Evolutionary conservation across 768 basidiomycete species (phyloP).

Genomic region (Mycena chlorophos): DNA sequence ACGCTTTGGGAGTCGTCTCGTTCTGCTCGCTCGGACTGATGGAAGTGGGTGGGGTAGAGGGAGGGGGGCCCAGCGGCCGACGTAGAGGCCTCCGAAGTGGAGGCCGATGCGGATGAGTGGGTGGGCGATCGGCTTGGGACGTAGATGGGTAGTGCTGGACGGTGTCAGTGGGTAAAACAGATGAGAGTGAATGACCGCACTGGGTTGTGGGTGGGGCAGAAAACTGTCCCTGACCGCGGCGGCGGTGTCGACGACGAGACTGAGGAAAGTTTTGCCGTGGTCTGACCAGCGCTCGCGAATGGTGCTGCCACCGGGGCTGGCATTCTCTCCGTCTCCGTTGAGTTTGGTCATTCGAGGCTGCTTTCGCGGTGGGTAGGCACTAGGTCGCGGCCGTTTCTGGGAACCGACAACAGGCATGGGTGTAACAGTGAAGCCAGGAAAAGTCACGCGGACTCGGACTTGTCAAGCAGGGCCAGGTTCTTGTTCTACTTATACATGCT

Average conservation of each 20-base stretch:
- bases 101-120: not conserved
- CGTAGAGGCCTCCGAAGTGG: too few species aligned
- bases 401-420: too few species aligned
- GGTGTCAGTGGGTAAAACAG: not conserved
- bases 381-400: too few species aligned
- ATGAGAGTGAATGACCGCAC: constrained; percentile 1
- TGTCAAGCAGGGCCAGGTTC: too few species aligned
- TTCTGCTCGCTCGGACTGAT: not conserved
- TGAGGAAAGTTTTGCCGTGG: constrained; percentile 14
- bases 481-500: too few species aligned
- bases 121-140: not conserved
- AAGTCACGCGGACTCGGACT: too few species aligned
- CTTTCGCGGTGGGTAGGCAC: not conserved
- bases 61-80: not conserved
- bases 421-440: too few species aligned
- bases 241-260: constrained; percentile 12
- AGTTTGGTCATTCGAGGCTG: not conserved
- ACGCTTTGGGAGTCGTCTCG: not conserved
- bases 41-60: not conserved
- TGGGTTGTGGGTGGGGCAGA: constrained; percentile 7
- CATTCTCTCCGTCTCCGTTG: constrained; percentile 3
- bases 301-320: constrained; percentile 13
- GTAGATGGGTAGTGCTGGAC: constrained; percentile 8
- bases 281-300: constrained; percentile 17
- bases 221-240: constrained; percentile 16